phyloP scores from a whole-genome alignment of 768 basidiomycete genomes.

The Psilocybe sp. region DNA sequence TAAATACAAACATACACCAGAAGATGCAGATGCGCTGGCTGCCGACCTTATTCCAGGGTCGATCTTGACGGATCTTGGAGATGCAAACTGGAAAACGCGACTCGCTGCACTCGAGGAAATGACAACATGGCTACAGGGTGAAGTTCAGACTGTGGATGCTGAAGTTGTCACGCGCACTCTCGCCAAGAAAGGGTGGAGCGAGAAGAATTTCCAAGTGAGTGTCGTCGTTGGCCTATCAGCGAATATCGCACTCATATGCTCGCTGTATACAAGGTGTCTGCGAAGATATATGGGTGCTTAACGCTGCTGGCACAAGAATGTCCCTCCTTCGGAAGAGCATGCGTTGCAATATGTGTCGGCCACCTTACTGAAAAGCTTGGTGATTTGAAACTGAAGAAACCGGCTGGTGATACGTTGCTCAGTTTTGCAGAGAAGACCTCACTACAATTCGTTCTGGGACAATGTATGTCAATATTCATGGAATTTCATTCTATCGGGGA shows the following conservation, averaged over 20 bases:
- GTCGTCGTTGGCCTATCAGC: background rate
- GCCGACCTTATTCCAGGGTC: constrained; percentile 68
- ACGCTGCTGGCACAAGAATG: constrained; percentile 69
- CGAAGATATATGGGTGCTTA: constrained; percentile 84
- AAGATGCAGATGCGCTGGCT: constrained; percentile 86
- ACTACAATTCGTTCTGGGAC: constrained; percentile 88
- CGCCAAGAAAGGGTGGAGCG: constrained; percentile 93
- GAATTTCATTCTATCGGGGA: background rate
- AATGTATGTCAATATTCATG: constrained; percentile 68
- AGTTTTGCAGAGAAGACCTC: constrained; percentile 90
- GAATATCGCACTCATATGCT: background rate
- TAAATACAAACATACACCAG: constrained; percentile 88
- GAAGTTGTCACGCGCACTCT: constrained; percentile 88
- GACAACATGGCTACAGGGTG: constrained; percentile 75
- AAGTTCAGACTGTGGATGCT: constrained; percentile 66
- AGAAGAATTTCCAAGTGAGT: constrained; percentile 95
- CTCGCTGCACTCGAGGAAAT: constrained; percentile 87
- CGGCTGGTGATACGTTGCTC: constrained; percentile 84
- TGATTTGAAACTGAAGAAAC: constrained; percentile 95
- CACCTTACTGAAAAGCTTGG: constrained; percentile 93
- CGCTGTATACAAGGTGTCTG: constrained; percentile 64
- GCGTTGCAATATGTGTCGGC: constrained; percentile 74
- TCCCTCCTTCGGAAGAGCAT: constrained; percentile 82
- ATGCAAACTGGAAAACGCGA: constrained; percentile 91
- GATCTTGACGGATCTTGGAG: constrained; percentile 71